Evolutionary conservation across 495 filamentous ascomycete genomes (phyloP), one percentile per base, ranked within the genome.

Genomic region (Bryoglossum gracile): DNA sequence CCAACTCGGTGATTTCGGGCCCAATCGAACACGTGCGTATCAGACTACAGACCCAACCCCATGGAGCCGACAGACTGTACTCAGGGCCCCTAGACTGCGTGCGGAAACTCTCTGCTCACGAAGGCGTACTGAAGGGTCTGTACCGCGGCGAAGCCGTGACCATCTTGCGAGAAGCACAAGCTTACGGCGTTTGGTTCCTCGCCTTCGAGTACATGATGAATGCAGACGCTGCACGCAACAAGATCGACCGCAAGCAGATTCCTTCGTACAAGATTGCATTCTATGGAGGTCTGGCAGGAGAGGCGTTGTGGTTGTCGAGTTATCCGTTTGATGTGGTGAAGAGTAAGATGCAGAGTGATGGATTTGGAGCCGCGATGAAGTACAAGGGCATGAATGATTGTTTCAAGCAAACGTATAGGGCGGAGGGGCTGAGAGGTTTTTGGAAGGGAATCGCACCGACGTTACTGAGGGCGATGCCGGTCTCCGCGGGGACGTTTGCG

Each of bases 331-430:
- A 98, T 67, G 92, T 97, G 22, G 69, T 98, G 63, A 98, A 98
- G 85, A 94, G 87, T 67, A 96, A 94, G 80, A 94, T 97, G 91
- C 92, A 98, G 77, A 94, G 81, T 53, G 92, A 98, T 71, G 90
- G 87, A 17, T 89, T 96, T 61, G 74, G 75, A 1, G 35, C 45
- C 22, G 65, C 75, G 46, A 78, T 75, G 76, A 70, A 73, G 60
- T 97, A 84, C 67, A 78, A 69, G 70, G 82, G 67, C 45, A 95
- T 95, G 89, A 76, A 80, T 36, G 89, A 96, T 67, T 92, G 87
- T 70, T 94, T 95, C 66, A 72, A 68, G 55, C 83, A 95, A 78
- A 89, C 83, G 19, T 94, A 77, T 69, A 68, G 76, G 39, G 69
- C 66, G 18, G 89, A 95, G 65, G 92, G 92, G 3, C 51, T 79